A percentile compares a stretch with the other conserved stretches of the same genome.
These are phyloP conservation scores for Earliella scabrosa DNA, from an alignment of 1,284 basidiomycete species.

Conservation along the genomic window DNA sequence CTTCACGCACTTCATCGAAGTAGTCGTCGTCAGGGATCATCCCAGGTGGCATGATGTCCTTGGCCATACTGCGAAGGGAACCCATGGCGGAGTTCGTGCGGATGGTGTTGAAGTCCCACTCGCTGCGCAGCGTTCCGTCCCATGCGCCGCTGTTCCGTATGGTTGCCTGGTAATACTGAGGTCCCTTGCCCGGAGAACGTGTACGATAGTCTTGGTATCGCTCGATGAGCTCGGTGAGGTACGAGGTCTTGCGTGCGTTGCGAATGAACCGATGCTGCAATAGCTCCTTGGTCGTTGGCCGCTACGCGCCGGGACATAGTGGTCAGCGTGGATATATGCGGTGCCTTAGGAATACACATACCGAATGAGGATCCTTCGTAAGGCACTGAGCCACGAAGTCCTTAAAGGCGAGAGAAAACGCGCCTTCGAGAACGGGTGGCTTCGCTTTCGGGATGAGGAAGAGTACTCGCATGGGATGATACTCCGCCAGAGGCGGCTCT, in stretches of 20 bases:
- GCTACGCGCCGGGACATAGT: constrained; percentile 48
- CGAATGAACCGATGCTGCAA: constrained; percentile 93
- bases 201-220: constrained; percentile 74
- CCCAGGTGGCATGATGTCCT: constrained; percentile 63
- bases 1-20: constrained; percentile 41
- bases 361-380: constrained; percentile 87
- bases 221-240: constrained; percentile 87
- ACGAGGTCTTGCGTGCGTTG: constrained; percentile 78
- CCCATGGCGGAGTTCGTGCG: constrained; percentile 76
- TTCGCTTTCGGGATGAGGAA: constrained; percentile 98
- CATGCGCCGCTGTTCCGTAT: constrained; percentile 60
- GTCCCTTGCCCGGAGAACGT: constrained; percentile 58
- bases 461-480: constrained; percentile 95
- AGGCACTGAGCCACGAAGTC: constrained; percentile 92
- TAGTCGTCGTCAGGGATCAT: constrained; percentile 54
- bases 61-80: constrained; percentile 69
- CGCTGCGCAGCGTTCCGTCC: constrained; percentile 83
- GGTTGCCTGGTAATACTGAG: constrained; percentile 55
- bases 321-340: constrained; percentile 8
- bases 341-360: constrained; percentile 42
- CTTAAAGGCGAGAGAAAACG: constrained; percentile 86
- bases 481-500: constrained; percentile 91
- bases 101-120: constrained; percentile 97
- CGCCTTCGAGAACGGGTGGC: constrained; percentile 87
- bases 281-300: constrained; percentile 90